phyloP scores from a whole-genome alignment of 169 alveolate genomes.

The Plasmodium coatneyi region DNA sequence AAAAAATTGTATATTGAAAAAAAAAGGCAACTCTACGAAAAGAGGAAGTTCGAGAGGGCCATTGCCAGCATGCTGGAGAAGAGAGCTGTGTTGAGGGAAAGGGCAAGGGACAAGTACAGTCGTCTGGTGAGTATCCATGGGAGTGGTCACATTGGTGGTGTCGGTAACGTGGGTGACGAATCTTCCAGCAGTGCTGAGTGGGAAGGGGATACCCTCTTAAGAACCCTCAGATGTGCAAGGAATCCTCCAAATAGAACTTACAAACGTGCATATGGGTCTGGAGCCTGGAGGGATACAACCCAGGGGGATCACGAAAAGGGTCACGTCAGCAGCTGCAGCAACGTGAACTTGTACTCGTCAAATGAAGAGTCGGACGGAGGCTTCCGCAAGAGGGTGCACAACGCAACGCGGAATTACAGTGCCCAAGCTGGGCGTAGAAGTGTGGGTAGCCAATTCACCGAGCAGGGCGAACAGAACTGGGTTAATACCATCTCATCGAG shows the following conservation, averaged over 20 bases:
- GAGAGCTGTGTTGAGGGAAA: not conserved
- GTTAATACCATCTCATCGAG: not conserved
- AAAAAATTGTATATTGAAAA: constrained; percentile 18
- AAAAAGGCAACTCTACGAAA: constrained; percentile 15
- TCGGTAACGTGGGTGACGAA: not conserved
- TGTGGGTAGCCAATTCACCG: not conserved
- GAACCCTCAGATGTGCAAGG: not conserved
- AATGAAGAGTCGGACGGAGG: not conserved
- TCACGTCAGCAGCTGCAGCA: not conserved
- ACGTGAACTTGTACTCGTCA: not conserved
- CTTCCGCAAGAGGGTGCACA: not conserved
- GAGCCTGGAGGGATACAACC: not conserved
- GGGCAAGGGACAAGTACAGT: not conserved
- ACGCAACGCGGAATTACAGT: not conserved
- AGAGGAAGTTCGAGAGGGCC: constrained; percentile 1
- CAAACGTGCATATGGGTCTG: not conserved
- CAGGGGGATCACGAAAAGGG: not conserved
- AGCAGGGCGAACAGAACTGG: not conserved
- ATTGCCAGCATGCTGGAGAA: not conserved
- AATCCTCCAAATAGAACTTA: not conserved
- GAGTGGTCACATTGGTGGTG: not conserved
- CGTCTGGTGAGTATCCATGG: not conserved
- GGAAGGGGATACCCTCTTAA: not conserved
- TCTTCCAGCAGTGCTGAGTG: not conserved
- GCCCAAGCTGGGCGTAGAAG: not conserved